Base-by-base conservation (phyloP, 768 basidiomycete genomes). In the Lactarius sanguifluus region DNA sequence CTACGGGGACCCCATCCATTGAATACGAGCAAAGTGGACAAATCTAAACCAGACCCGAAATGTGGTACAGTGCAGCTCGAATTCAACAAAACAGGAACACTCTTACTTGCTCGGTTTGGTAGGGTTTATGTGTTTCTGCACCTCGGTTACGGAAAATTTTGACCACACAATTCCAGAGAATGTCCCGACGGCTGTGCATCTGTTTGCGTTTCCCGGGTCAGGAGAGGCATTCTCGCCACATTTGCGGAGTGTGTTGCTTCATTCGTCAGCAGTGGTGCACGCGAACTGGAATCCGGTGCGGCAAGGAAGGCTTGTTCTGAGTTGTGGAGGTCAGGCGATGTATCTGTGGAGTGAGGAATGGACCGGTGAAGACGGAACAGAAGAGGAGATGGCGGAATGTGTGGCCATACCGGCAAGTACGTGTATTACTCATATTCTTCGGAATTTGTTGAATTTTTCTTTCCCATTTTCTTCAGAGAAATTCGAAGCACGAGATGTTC, bases 301-400 rank as follows among this genome's bases (percentile, higher is more conserved):
- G n/a, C 84, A 85, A 72, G 91, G 90, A 6, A 86, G 80, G 61
- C 76, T 95, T 28, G 85, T 81, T 0, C 71, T 91, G 10, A 89
- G 89, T 69, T 90, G 87, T 70, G 88, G 87, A 13, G 82, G 76
- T 58, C 83, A 83, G 63, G 86, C 88, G 62, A 73, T 92, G 28
- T 91, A 89, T 75, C 85, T 82, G 9, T 94, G 92, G 92, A 91
- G 88, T 69, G 90, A 92, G 68, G 91, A 93, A 71, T 92, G 89
- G 90, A 76, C 86, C 18, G 82, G 81, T 36, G 79, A 76, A 6
- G 83, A 81, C 5, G 79, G 78, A 23, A 83, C 83, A 54, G 87
- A 86, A 72, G 77, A 79, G 68, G 93, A 94, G 72, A 89, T 94
- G 77, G 92, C 93, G 3, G 95, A 96, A 75, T 96, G 93, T 71